Conservation (phyloP, 1,284 basidiomycete species). For the Rhodotorula sp. region DNA sequence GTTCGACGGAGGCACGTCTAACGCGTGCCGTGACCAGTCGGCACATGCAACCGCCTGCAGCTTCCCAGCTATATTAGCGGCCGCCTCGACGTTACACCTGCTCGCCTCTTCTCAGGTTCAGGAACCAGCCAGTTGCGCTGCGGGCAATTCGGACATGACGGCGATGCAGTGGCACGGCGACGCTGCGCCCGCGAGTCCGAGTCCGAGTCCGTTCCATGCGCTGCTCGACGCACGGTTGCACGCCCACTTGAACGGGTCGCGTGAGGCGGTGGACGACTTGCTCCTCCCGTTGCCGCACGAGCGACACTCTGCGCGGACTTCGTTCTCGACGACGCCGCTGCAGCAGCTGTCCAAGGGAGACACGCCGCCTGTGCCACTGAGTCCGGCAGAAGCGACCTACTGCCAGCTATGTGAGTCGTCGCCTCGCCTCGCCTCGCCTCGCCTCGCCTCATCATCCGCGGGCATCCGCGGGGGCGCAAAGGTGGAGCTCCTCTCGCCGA, state of each 20-base stretch:
- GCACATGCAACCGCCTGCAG: too few relatives aligned
- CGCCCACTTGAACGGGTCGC: slow-evolving; percentile 21
- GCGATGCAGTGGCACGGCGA: background rate
- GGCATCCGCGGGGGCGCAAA: too few relatives aligned
- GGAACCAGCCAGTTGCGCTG: too few relatives aligned
- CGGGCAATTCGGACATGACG: background rate
- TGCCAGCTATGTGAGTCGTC: slow-evolving; percentile 12
- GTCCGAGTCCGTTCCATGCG: background rate
- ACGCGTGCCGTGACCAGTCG: too few relatives aligned
- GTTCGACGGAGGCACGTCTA: too few relatives aligned
- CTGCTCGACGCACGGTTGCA: slow-evolving; percentile 9
- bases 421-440: too few relatives aligned
- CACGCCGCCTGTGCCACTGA: background rate
- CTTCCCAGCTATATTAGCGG: too few relatives aligned
- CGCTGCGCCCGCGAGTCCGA: background rate
- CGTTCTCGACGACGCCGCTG: slow-evolving; percentile 1
- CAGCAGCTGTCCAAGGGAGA: background rate
- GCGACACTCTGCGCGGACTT: background rate
- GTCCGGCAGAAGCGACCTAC: slow-evolving; percentile 17
- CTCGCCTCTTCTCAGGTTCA: too few relatives aligned
- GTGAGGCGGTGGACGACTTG: slow-evolving; percentile 10
- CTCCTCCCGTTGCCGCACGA: slow-evolving; percentile 9
- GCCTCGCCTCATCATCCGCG: too few relatives aligned
- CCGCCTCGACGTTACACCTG: too few relatives aligned
- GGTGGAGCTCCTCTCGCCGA: background rate